Base-by-base conservation (phyloP, 2,329 filamentous ascomycete genomes). In the Fusarium paranaense region DNA sequence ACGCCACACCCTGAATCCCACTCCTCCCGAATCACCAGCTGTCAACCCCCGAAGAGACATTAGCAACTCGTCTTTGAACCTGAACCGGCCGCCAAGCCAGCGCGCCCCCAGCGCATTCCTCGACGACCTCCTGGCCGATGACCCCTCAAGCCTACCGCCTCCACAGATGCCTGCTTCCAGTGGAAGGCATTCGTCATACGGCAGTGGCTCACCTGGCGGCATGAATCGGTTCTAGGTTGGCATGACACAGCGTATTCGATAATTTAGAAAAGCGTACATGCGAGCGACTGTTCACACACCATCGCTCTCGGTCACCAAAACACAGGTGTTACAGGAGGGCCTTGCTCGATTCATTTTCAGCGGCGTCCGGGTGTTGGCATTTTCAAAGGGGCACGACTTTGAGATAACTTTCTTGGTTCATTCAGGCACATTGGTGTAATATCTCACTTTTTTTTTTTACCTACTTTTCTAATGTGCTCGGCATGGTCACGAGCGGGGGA, bases 61-160 rank as follows among this genome's bases (percentile, higher is more conserved):
- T 60, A 92, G 90, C 81, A 86, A 88, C 50, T 95, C 92, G 80
- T 92, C 91, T 6, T 80, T 95, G 71, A 93, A 91, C 76, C 86
- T 93, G 71, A 87, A 90, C 65, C 78, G 78, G 18, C 88, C 92
- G 4, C 87, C 90, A 16, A 92, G 90, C 62, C 91, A 91, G 66
- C 88, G 95, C 66, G 93, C 95, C 18, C 96, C 96, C 0, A 97
- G 94, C 81, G 94, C 95, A 20, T 98, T 95, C 81, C 86, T 98
- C 42, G 95, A 98, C 69, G 95, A 98, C 81, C 83, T 98, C 59
- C 92, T 98, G 70, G 94, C 95, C 79, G 94, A 93, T 72, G 92
- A 95, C 78, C 86, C 87, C 7, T 84, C 85, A 40, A 81, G 84
- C 73, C 85, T 90, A 63, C 88, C 88, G 13, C 85, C 87, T 16